Evolutionary conservation across 176 grass and related monocot genomes (phyloP), one percentile per base, ranked within the genome.

Genomic region (Hsuehochloa calcarea): DNA sequence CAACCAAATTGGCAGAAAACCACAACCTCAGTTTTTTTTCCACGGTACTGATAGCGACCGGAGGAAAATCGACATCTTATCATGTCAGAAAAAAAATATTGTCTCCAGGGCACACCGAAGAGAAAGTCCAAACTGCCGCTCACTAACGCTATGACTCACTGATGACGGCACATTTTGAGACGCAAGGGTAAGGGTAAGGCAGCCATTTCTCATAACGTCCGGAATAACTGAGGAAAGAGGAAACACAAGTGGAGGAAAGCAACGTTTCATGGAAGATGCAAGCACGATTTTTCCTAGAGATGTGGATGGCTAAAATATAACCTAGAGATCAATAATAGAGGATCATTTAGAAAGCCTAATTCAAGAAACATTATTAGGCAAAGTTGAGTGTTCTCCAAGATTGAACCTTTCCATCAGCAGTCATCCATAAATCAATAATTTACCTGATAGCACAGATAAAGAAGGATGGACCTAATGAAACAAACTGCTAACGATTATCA

Each of bases 141-240:
- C 20, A 40, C 22, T 79, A 79, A 87, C 8, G 16, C 43, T 31
- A 40, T 72, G 72, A 77, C 56, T 41, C 84, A 66, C 16, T 5
- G 38, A 10, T 72, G 67, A 51, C 26, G 65, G 5, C 79, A 40
- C 45, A 44, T 78, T 22, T 29, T 17, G 39, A 27, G 46, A 43
- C 50, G 12, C 38, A 11, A 37, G 31, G 35, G 19, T 10, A 60
- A 75, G 59, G 35, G 50, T 60, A 81, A 68, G 51, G 19, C 25
- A 6, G 46, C 37, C 12, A 87, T 56, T 67, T 29, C 17, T 40
- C 69, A 50, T 12, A 39, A 22, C 65, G 34, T 31, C 82, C 35
- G 82, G 8, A 65, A 74, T 81, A 81, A 20, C 80, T 29, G 51
- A 70, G 47, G 39, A 67, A 34, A 83, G 5, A 4, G 26, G 25